phyloP scores from a whole-genome alignment of 345 rosid genomes.

The Syzygium oleosum region DNA sequence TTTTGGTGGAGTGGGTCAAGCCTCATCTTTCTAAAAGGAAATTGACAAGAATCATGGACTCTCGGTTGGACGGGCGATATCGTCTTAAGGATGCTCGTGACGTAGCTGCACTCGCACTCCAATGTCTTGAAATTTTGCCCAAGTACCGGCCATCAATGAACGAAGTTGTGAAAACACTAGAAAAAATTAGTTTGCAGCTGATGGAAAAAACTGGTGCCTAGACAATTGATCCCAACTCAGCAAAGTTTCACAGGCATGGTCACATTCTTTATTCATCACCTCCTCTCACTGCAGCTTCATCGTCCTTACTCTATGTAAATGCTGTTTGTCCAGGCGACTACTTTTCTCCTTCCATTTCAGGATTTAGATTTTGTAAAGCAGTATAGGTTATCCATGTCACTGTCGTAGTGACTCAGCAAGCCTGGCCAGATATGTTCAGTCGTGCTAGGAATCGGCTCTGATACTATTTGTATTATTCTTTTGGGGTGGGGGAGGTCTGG shows the following conservation, averaged over 20 bases:
- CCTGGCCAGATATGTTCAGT: not conserved
- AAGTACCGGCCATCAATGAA: not conserved
- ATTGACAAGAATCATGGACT: conserved; percentile 5
- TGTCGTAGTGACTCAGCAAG: not conserved
- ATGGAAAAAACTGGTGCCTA: not conserved
- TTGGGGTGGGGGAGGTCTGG: not conserved
- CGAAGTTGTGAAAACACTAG: not conserved
- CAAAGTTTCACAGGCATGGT: not conserved
- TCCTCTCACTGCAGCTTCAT: not conserved
- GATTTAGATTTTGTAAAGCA: not conserved
- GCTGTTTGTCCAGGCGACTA: not conserved
- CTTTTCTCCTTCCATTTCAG: not conserved
- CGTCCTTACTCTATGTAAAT: not conserved
- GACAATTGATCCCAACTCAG: not conserved
- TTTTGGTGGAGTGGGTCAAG: conserved; percentile 7
- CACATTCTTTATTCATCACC: not conserved
- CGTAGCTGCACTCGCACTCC: not conserved
- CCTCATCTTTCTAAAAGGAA: conserved; percentile 10
- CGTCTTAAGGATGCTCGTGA: not conserved
- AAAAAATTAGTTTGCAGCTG: not conserved
- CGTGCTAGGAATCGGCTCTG: not conserved
- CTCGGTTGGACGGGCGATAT: conserved; percentile 2
- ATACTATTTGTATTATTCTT: not conserved
- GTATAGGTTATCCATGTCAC: not conserved
- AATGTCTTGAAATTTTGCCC: not conserved